These are phyloP conservation scores for Ambrosia hybrid DNA, from an alignment of 140 eudicot genomes.

Conservation along the genomic window DNA sequence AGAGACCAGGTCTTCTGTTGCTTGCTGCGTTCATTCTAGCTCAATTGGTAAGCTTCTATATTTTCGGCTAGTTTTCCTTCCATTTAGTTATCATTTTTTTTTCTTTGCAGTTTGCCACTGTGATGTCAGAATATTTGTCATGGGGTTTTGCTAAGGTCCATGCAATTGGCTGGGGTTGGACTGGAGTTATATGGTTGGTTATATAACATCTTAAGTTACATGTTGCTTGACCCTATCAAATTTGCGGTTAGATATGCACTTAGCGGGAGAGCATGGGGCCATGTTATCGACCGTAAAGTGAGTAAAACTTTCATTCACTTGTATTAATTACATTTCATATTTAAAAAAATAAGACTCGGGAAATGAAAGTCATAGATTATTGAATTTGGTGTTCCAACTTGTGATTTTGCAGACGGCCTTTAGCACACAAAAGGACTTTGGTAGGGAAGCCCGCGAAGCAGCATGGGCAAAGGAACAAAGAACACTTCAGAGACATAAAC, in stretches of 20 bases:
- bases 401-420: slow-evolving; percentile 48
- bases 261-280: slow-evolving; percentile 72
- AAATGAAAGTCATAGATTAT: neutral
- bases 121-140: slow-evolving; percentile 52
- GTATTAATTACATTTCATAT: neutral
- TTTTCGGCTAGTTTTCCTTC: neutral
- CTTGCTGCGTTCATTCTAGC: slow-evolving; percentile 63
- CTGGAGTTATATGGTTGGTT: slow-evolving; percentile 77
- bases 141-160: slow-evolving; percentile 54
- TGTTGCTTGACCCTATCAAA: slow-evolving; percentile 72
- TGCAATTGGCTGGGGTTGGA: slow-evolving; percentile 68
- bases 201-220: slow-evolving; percentile 55
- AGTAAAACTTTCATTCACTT: neutral
- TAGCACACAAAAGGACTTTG: slow-evolving; percentile 64
- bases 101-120: slow-evolving; percentile 56
- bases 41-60: slow-evolving; percentile 53
- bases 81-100: neutral
- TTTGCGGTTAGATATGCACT: slow-evolving; percentile 56
- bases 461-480: slow-evolving; percentile 87
- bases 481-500: slow-evolving; percentile 64
- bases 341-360: neutral
- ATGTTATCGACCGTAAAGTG: slow-evolving; percentile 54
- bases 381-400: neutral
- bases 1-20: slow-evolving; percentile 69
- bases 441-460: slow-evolving; percentile 65